phyloP scores from a whole-genome alignment of 73 alveolate genomes.

The Uronychia binucleata region DNA sequence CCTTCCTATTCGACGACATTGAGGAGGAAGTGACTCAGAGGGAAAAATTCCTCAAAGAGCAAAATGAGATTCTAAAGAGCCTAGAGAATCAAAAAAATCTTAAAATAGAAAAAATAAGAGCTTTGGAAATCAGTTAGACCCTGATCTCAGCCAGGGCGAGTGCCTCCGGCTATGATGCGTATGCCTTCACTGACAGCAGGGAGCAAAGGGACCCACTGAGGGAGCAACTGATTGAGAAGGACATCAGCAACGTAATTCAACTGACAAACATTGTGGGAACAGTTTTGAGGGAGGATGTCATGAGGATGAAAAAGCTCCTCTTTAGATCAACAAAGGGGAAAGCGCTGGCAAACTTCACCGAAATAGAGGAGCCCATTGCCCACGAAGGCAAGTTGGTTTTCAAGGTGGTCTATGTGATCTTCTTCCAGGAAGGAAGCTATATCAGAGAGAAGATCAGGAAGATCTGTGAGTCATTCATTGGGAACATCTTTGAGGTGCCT shows the following conservation, averaged over 20 bases:
- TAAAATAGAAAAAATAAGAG: no score
- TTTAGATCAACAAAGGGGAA: slow-evolving; percentile 94
- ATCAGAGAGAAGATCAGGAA: slow-evolving; percentile 76
- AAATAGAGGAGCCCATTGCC: slow-evolving; percentile 65
- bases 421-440: slow-evolving; percentile 87
- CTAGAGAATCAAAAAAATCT: slow-evolving; percentile 18
- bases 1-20: slow-evolving; percentile 19
- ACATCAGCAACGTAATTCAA: slow-evolving; percentile 50
- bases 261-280: slow-evolving; percentile 47
- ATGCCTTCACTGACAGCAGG: no score
- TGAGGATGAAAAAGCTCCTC: slow-evolving; percentile 79
- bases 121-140: no score
- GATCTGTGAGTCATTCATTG: slow-evolving; percentile 88
- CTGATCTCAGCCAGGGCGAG: no score
- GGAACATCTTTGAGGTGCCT: slow-evolving; percentile 63
- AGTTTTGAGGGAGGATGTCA: slow-evolving; percentile 76
- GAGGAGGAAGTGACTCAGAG: slow-evolving; percentile 6
- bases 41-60: slow-evolving; percentile 25
- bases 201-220: no score
- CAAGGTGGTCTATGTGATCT: slow-evolving; percentile 78
- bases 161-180: no score
- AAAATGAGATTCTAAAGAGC: slow-evolving; percentile 2
- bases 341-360: slow-evolving; percentile 78
- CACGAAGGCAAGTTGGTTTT: slow-evolving; percentile 32
- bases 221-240: not conserved